A percentile compares a stretch with the other conserved stretches of the same genome.
Evolutionary conservation across 345 rosid species (phyloP).

Genomic region (Camelina neglecta): DNA sequence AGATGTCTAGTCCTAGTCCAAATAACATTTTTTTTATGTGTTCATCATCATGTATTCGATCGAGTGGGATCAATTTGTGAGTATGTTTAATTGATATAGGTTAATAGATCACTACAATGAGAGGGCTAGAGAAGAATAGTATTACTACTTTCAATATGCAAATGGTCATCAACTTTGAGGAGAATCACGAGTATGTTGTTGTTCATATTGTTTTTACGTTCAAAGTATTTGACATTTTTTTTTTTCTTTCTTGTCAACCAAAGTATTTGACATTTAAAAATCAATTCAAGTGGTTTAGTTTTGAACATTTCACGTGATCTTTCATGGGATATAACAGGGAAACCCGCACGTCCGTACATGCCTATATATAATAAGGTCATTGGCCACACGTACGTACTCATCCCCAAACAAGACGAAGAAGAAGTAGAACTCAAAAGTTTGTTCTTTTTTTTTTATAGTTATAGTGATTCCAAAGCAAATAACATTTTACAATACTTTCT

Average conservation of each 20-base stretch:
- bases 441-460: background rate
- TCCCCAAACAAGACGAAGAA: slow-evolving; percentile 4
- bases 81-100: too few species aligned
- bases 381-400: slow-evolving; percentile 32
- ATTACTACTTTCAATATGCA: background rate
- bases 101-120: too few species aligned
- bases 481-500: slow-evolving; percentile 11
- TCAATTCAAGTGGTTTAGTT: slow-evolving; percentile 32
- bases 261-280: slow-evolving; percentile 17
- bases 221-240: background rate
- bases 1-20: too few species aligned
- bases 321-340: background rate
- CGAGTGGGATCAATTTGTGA: too few species aligned
- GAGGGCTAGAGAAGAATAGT: too few species aligned
- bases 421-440: background rate
- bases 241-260: background rate
- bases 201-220: slow-evolving; percentile 6
- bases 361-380: slow-evolving; percentile 29
- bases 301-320: slow-evolving; percentile 31
- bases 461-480: slow-evolving; percentile 6
- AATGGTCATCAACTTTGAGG: slow-evolving; percentile 1
- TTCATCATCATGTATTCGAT: too few species aligned
- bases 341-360: slow-evolving; percentile 15
- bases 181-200: slow-evolving; percentile 40
- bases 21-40: too few species aligned